Conservation (phyloP, 2,329 filamentous ascomycete genomes). For the Apiospora marii region DNA sequence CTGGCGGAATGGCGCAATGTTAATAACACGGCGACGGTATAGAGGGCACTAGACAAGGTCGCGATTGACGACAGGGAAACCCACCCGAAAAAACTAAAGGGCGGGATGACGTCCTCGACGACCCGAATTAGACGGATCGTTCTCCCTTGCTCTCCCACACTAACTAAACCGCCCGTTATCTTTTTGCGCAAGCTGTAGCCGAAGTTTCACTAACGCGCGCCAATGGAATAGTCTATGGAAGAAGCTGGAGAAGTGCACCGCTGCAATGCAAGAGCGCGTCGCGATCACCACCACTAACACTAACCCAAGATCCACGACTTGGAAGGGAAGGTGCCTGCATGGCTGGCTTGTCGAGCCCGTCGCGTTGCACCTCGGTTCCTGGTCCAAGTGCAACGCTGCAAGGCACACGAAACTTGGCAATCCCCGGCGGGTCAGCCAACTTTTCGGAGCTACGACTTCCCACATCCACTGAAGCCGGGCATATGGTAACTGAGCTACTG, state of each 20-base stretch:
- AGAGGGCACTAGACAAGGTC: slow-evolving; percentile 5
- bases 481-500: neutral
- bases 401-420: slow-evolving; percentile 21
- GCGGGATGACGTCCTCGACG: slow-evolving; percentile 19
- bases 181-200: neutral
- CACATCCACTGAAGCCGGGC: neutral
- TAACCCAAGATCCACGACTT: neutral
- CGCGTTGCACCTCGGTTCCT: neutral
- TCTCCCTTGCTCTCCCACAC: neutral
- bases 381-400: slow-evolving; percentile 11
- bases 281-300: neutral
- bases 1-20: slow-evolving; percentile 6
- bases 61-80: neutral
- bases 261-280: neutral
- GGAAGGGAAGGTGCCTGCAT: neutral
- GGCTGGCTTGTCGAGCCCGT: neutral
- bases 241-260: neutral
- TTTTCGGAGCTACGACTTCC: neutral
- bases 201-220: neutral
- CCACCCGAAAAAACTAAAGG: slow-evolving; percentile 7
- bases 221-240: neutral
- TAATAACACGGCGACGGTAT: slow-evolving; percentile 8
- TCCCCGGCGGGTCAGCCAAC: slow-evolving; percentile 17
- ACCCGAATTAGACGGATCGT: neutral
- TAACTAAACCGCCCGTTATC: neutral